A percentile compares a stretch with the other conserved stretches of the same genome.
These are phyloP conservation scores for Stagonosporopsis vannaccii DNA, from an alignment of 2,329 filamentous ascomycete species.

Conservation along the genomic window DNA sequence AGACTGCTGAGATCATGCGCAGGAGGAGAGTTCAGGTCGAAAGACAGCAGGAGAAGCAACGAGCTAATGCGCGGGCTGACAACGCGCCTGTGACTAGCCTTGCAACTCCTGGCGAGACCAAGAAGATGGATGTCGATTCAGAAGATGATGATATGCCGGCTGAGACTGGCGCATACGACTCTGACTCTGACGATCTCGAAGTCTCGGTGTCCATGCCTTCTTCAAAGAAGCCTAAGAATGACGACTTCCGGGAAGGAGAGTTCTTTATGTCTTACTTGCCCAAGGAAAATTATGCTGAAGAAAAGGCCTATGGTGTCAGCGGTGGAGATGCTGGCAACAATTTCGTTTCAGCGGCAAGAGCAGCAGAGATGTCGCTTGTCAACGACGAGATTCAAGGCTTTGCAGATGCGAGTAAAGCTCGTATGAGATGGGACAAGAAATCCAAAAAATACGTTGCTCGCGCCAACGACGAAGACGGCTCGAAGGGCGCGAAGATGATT, in stretches of 20 bases:
- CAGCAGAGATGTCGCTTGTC: constrained; percentile 88
- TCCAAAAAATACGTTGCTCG: constrained; percentile 92
- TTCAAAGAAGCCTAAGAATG: constrained; percentile 37
- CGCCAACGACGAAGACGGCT: constrained; percentile 94
- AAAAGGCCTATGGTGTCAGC: constrained; percentile 92
- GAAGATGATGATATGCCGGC: constrained; percentile 47
- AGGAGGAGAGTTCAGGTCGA: constrained; percentile 74
- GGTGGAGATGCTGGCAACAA: constrained; percentile 70
- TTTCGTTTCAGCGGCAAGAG: constrained; percentile 88
- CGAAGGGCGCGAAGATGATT: constrained; percentile 74
- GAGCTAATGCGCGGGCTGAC: constrained; percentile 47
- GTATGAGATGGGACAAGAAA: constrained; percentile 97
- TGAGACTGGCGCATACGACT: constrained; percentile 46
- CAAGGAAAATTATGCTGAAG: constrained; percentile 82
- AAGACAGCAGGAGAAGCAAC: constrained; percentile 57
- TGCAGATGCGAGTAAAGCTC: constrained; percentile 74
- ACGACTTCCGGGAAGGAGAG: constrained; percentile 80
- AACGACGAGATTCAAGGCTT: constrained; percentile 89
- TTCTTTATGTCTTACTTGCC: constrained; percentile 98
- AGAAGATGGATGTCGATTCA: constrained; percentile 37
- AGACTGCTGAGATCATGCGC: constrained; percentile 79
- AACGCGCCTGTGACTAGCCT: constrained; percentile 16
- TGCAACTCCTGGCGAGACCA: constrained; percentile 15
- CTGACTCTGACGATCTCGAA: constrained; percentile 63
- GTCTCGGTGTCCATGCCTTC: constrained; percentile 55